phyloP scores from a whole-genome alignment of 1,139 yeast genomes.

The Pichia cactophila region DNA sequence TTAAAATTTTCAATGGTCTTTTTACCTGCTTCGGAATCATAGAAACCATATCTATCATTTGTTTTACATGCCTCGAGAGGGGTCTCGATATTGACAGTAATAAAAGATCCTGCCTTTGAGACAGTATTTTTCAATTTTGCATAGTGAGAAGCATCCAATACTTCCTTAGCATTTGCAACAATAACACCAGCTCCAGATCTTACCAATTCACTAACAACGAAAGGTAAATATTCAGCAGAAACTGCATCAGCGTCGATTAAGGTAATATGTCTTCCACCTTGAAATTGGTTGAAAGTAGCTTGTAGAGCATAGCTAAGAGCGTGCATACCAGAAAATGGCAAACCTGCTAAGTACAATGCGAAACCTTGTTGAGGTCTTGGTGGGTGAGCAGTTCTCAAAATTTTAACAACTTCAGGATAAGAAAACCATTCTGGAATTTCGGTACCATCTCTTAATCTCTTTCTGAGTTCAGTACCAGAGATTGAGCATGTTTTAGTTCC shows the following conservation, averaged over 20 bases:
- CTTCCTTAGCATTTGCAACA: conserved; percentile 46
- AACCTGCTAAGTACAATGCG: conserved; percentile 55
- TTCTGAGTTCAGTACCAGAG: conserved; percentile 91
- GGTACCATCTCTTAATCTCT: conserved; percentile 76
- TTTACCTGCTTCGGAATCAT: conserved; percentile 39
- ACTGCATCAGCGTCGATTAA: conserved; percentile 48
- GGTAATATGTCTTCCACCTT: conserved; percentile 81
- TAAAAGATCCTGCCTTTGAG: conserved; percentile 42
- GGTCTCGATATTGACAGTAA: conserved; percentile 43
- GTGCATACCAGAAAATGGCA: conserved; percentile 50
- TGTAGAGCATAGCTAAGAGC: conserved; percentile 79
- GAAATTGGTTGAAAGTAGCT: conserved; percentile 81
- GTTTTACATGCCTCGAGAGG: conserved; percentile 38
- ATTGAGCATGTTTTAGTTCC: conserved; percentile 81
- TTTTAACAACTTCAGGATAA: conserved; percentile 90
- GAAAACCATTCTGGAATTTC: conserved; percentile 96
- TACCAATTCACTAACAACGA: conserved; percentile 72
- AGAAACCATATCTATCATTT: conserved; percentile 43
- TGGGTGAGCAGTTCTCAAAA: conserved; percentile 87
- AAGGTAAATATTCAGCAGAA: conserved; percentile 39
- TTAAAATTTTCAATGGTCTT: conserved; percentile 35
- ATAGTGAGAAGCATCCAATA: conserved; percentile 36
- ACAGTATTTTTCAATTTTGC: conserved; percentile 30
- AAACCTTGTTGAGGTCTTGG: conserved; percentile 89
- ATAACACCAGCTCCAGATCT: conserved; percentile 90